A percentile compares a stretch with the other conserved stretches of the same genome.
phyloP scores from a whole-genome alignment of 768 basidiomycete genomes.

The Boletus pseudopeckii region DNA sequence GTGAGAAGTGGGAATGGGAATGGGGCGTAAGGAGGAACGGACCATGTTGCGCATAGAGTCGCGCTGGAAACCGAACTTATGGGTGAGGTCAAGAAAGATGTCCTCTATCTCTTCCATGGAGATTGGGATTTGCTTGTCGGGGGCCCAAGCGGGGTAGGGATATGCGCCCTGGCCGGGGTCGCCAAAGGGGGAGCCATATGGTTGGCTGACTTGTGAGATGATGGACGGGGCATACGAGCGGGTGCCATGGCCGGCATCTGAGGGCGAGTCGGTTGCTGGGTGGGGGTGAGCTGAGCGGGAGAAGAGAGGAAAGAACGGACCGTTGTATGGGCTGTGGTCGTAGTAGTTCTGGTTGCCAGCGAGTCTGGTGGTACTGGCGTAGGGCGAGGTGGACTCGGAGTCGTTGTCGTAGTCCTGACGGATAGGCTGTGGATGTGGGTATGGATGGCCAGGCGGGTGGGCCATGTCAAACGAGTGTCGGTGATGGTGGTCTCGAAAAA shows the following conservation, averaged over 20 bases:
- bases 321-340: constrained; percentile 26
- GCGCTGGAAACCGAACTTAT: constrained; percentile 98
- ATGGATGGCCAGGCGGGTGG: constrained; percentile 39
- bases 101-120: constrained; percentile 99
- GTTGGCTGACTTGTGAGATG: constrained; percentile 57
- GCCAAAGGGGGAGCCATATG: constrained; percentile 56
- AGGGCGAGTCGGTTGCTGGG: constrained; percentile 21
- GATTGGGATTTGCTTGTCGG: constrained; percentile 91
- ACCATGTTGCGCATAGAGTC: constrained; percentile 97
- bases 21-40: constrained; percentile 19
- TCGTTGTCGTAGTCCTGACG: constrained; percentile 44
- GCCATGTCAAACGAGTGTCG: constrained; percentile 32
- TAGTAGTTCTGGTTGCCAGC: constrained; percentile 41
- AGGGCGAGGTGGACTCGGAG: constrained; percentile 52
- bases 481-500: constrained; percentile 6
- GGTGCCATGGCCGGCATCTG: constrained; percentile 31
- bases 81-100: constrained; percentile 94
- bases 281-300: not conserved
- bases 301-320: constrained; percentile 7
- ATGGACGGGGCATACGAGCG: constrained; percentile 56
- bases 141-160: constrained; percentile 94
- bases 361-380: constrained; percentile 56
- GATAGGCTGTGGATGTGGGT: constrained; percentile 29
- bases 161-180: constrained; percentile 54
- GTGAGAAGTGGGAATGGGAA: constrained; percentile 3